Conservation (phyloP, 2,329 filamentous ascomycete genomes). For the Penicillium janthinellum region DNA sequence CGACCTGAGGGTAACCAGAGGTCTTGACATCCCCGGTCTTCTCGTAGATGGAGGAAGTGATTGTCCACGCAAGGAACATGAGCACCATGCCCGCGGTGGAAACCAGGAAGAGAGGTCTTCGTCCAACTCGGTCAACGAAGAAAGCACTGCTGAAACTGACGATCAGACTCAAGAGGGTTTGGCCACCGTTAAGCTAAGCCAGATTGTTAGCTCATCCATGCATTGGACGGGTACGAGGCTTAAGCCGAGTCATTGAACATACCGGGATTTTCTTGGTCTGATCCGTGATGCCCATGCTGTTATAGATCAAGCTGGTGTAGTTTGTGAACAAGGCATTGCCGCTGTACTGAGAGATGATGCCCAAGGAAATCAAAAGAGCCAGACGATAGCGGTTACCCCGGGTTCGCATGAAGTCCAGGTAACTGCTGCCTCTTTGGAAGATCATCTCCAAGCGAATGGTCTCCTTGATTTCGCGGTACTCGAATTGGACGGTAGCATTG, state of each 20-base stretch:
- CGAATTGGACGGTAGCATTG: constrained; percentile 65
- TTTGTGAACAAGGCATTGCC: constrained; percentile 69
- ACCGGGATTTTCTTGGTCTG: constrained; percentile 60
- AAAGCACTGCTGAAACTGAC: constrained; percentile 60
- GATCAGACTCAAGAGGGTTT: constrained; percentile 62
- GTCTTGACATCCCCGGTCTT: constrained; percentile 28
- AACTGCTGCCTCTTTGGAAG: constrained; percentile 53
- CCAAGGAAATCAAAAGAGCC: constrained; percentile 63
- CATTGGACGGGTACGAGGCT: neutral
- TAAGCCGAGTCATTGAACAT: constrained; percentile 20
- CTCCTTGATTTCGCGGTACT: constrained; percentile 67
- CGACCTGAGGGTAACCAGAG: constrained; percentile 23
- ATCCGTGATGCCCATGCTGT: constrained; percentile 61
- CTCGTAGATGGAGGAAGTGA: constrained; percentile 51
- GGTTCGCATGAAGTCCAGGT: constrained; percentile 63
- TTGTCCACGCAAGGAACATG: constrained; percentile 56
- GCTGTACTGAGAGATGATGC: constrained; percentile 68
- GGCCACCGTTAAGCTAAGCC: constrained; percentile 54
- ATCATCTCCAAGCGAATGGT: constrained; percentile 62
- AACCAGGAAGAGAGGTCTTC: constrained; percentile 58
- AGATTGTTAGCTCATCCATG: constrained; percentile 17
- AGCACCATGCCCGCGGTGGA: constrained; percentile 41
- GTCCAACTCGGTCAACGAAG: constrained; percentile 58
- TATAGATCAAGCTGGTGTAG: constrained; percentile 66
- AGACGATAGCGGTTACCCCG: constrained; percentile 67